A percentile compares a stretch with the other conserved stretches of the same genome.
Evolutionary conservation across 23 red algal genomes (phyloP).

Genomic region (Chondrus crispus): DNA sequence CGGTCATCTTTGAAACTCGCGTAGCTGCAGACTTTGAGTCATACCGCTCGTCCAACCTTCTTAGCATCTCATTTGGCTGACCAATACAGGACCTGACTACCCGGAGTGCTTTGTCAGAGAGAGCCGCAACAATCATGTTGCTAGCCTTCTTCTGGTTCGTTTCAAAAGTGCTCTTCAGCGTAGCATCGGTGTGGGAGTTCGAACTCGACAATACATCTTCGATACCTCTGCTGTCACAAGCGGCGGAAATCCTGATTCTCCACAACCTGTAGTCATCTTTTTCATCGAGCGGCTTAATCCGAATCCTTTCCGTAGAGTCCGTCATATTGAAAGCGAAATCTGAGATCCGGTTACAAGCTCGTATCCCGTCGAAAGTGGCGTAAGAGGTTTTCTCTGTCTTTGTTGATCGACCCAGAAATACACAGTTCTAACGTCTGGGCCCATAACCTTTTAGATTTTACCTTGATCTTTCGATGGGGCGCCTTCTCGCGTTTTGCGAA

Average conservation of each 20-base stretch:
- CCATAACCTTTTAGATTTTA: too few species aligned
- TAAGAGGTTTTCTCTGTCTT: too few species aligned
- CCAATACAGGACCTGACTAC: conserved; percentile 1
- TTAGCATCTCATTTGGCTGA: conserved; percentile 8
- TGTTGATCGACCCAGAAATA: too few species aligned
- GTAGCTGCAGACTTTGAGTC: neutral
- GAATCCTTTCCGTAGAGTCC: too few species aligned
- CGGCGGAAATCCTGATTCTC: neutral
- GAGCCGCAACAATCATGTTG: conserved; percentile 6
- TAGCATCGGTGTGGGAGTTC: neutral
- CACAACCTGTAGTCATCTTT: conserved; percentile 2
- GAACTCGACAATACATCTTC: neutral
- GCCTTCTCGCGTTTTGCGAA: too few species aligned
- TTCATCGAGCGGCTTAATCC: neutral
- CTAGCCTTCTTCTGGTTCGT: conserved; percentile 9
- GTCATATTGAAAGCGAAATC: too few species aligned
- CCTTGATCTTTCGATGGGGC: too few species aligned
- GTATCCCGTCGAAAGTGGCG: too few species aligned
- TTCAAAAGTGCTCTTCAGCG: neutral
- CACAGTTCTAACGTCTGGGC: too few species aligned
- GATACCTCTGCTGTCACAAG: conserved; percentile 7
- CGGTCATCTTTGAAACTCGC: conserved; percentile 18
- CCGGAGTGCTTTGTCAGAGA: neutral
- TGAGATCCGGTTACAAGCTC: too few species aligned
- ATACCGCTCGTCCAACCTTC: conserved; percentile 7